Evolutionary conservation across 1,284 basidiomycete species (phyloP).

Genomic region (Flammula alnicola): DNA sequence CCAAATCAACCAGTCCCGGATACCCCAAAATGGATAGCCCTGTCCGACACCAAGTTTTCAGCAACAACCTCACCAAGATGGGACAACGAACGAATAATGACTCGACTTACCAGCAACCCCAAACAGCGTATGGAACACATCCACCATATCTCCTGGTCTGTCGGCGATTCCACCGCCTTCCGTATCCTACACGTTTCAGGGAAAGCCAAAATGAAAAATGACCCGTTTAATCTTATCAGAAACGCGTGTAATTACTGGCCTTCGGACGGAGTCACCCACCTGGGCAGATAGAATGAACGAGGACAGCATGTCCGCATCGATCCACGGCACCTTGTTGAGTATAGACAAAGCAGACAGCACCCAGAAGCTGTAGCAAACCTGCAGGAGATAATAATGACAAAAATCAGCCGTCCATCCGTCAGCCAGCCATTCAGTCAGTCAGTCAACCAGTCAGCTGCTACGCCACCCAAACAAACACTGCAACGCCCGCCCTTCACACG

Average conservation of each 20-base stretch:
- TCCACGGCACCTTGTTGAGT: conserved; percentile 86
- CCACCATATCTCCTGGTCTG: conserved; percentile 90
- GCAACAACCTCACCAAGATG: not conserved
- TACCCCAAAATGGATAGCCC: conserved; percentile 92
- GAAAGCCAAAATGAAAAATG: conserved; percentile 5
- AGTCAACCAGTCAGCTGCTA: too few species aligned
- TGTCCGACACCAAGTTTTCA: conserved; percentile 31
- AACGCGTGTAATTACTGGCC: not conserved
- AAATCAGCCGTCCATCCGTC: not conserved
- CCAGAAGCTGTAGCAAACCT: conserved; percentile 99
- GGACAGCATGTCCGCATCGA: conserved; percentile 82
- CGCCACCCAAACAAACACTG: conserved; percentile 1
- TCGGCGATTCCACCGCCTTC: conserved; percentile 96
- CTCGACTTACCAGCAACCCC: conserved; percentile 80
- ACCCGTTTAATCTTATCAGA: not conserved
- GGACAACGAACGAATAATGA: not conserved
- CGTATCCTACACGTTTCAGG: conserved; percentile 62
- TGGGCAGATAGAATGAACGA: conserved; percentile 90
- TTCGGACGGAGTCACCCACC: conserved; percentile 44
- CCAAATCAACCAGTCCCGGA: conserved; percentile 80
- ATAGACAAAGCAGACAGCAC: conserved; percentile 90
- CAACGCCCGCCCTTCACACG: not conserved
- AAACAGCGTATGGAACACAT: conserved; percentile 96
- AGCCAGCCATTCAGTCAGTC: not conserved
- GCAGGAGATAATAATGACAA: not conserved